Evolutionary conservation across 495 filamentous ascomycete genomes (phyloP), one percentile per base, ranked within the genome.

Genomic region (Margaritispora aquatica): DNA sequence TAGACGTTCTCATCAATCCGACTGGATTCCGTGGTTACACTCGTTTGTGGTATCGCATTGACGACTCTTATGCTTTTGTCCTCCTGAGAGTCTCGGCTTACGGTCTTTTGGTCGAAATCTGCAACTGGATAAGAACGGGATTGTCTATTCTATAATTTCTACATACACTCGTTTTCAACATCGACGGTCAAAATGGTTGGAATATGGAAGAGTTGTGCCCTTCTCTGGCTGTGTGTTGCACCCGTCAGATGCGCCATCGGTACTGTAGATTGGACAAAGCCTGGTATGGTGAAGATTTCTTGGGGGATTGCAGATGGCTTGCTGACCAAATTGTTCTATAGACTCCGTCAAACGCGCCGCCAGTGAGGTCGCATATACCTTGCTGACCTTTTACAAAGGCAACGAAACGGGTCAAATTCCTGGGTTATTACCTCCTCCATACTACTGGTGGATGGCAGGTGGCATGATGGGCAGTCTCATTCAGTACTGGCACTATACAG

Each of bases 401-500:
- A 85, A 87, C 69, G 72, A 80, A 31, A 84, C 86, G 0, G 88
- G 87, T 21, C 51, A 57, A 27, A 80, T 80, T 23, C 78, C 81
- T 2, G 84, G 84, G 26, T 72, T 83, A 7, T 77, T 87, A 54
- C 87, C 87, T 88, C 87, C 87, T 29, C 55, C 55, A 9, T 58
- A 58, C 26, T 53, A 23, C 54, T 62, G 59, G 61, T 93, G 89
- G 89, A 86, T 92, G 69, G 85, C 78, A 17, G 81, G 85, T 17
- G 85, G 86, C 34, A 87, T 90, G 81, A 91, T 88, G 64, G 86
- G 86, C 66, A 75, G 79, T 3, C 19, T 85, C 58, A 76, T 89
- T 49, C 75, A 88, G 59, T 90, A 90, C 70, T 88, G 82, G 80
- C 80, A 82, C 62, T 83, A 82, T 52, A 88, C 85, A 0, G 82